phyloP scores from a whole-genome alignment of 2,329 filamentous ascomycete species.

The Ophiostoma pallidulum region DNA sequence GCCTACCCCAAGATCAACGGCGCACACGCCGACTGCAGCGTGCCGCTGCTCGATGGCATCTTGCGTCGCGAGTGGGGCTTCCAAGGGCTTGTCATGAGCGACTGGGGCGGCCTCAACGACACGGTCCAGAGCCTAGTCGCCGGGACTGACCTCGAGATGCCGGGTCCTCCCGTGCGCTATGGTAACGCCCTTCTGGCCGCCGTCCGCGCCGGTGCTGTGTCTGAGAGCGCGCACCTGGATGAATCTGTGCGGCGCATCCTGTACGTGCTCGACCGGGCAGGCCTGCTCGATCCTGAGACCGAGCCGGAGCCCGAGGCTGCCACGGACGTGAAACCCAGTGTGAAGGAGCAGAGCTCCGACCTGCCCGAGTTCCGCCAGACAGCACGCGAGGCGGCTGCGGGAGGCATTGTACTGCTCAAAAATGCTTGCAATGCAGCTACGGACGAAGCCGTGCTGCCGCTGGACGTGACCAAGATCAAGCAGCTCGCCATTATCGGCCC shows the following conservation, averaged over 20 bases:
- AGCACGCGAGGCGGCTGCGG: slow-evolving; percentile 16
- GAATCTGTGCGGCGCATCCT: slow-evolving; percentile 5
- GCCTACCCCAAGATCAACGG: slow-evolving; percentile 61
- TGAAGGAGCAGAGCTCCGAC: slow-evolving; percentile 13
- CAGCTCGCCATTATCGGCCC: slow-evolving; percentile 17
- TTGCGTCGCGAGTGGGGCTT: slow-evolving; percentile 52
- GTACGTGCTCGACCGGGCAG: slow-evolving; percentile 1
- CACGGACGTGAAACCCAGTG: neutral
- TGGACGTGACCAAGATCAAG: slow-evolving; percentile 7
- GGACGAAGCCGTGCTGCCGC: slow-evolving; percentile 16
- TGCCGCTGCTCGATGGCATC: slow-evolving; percentile 43
- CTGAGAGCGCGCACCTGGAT: slow-evolving; percentile 5
- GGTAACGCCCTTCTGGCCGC: slow-evolving; percentile 13
- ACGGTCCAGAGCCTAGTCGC: slow-evolving; percentile 19
- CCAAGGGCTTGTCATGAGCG: slow-evolving; percentile 49
- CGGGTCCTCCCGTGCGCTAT: slow-evolving; percentile 21
- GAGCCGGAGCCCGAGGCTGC: no score
- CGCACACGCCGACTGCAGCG: slow-evolving; percentile 48
- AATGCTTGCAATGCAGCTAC: no score
- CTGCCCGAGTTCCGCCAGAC: slow-evolving; percentile 15
- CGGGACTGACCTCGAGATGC: slow-evolving; percentile 27
- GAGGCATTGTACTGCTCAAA: slow-evolving; percentile 20
- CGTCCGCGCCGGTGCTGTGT: slow-evolving; percentile 4
- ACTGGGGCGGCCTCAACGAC: slow-evolving; percentile 26
- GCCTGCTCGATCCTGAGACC: slow-evolving; percentile 1